Percentiles rank a stretch among this genome's conserved stretches.
These are phyloP conservation scores for Pulveroboletus sp. DNA, from an alignment of 768 basidiomycete genomes.

Conservation along the genomic window DNA sequence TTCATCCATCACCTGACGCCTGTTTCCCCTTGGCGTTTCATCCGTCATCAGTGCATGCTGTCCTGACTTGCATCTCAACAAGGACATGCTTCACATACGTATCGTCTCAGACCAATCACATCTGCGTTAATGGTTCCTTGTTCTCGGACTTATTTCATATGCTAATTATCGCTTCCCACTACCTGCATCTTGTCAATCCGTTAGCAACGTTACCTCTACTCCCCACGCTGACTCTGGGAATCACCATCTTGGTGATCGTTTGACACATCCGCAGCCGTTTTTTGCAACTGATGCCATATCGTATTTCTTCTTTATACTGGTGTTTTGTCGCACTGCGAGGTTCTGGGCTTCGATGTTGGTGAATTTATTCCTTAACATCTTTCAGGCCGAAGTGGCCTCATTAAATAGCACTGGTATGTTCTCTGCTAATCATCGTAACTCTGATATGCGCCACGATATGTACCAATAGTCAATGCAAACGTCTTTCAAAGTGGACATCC, in stretches of 20 bases:
- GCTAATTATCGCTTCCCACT: constrained; percentile 9
- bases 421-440: background rate
- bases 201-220: background rate
- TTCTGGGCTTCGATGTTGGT: background rate
- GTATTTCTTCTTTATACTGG: background rate
- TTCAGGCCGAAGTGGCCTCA: constrained; percentile 8
- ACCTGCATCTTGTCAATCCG: background rate
- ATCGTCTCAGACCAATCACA: background rate
- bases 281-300: background rate
- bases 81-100: background rate
- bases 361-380: background rate
- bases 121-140: constrained; percentile 6
- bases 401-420: constrained; percentile 8
- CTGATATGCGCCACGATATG: constrained; percentile 1
- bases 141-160: constrained; percentile 16
- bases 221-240: background rate
- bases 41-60: background rate
- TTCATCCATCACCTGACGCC: background rate
- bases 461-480: constrained; percentile 2
- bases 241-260: background rate
- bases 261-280: background rate
- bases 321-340: background rate
- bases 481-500: background rate
- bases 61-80: background rate
- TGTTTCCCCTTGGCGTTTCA: background rate